Percentiles rank a stretch among this genome's conserved stretches.
These are phyloP conservation scores for Tetrapyrgos nigripes DNA, from an alignment of 1,284 basidiomycete species.

Conservation along the genomic window DNA sequence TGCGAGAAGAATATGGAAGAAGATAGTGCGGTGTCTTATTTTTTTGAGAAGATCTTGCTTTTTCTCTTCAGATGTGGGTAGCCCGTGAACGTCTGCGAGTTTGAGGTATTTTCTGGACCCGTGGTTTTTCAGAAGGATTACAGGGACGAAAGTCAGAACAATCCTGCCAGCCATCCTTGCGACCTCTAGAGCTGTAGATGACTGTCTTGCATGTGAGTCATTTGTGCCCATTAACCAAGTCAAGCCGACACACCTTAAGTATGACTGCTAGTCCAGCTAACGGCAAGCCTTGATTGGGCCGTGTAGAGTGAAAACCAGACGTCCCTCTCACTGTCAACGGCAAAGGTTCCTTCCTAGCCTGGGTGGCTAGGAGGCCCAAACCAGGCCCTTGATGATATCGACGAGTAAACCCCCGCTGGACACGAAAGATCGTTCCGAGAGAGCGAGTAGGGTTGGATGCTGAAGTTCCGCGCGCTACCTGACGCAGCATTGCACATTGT, in stretches of 20 bases:
- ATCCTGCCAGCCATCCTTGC: conserved; percentile 71
- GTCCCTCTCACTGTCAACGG: conserved; percentile 3
- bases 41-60: conserved; percentile 50
- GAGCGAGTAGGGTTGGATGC: neutral
- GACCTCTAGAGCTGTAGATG: conserved; percentile 65
- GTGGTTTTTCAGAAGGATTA: conserved; percentile 63
- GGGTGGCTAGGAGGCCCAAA: conserved; percentile 15
- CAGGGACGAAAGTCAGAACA: conserved; percentile 73
- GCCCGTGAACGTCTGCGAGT: conserved; percentile 57
- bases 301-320: conserved; percentile 45
- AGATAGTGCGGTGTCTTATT: conserved; percentile 53
- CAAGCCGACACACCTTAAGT: conserved; percentile 42
- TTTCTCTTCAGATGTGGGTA: conserved; percentile 56
- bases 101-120: conserved; percentile 58
- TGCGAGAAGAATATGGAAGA: conserved; percentile 67
- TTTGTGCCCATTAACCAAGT: neutral
- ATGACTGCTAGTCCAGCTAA: conserved; percentile 44
- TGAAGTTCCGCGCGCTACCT: conserved; percentile 22
- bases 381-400: conserved; percentile 15
- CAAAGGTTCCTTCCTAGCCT: conserved; percentile 1
- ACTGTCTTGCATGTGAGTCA: conserved; percentile 35
- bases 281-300: conserved; percentile 31
- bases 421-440: neutral
- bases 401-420: neutral
- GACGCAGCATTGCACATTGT: conserved; percentile 31